Conservation (phyloP, 768 basidiomycete genomes). For the Kondoa malvinella region DNA sequence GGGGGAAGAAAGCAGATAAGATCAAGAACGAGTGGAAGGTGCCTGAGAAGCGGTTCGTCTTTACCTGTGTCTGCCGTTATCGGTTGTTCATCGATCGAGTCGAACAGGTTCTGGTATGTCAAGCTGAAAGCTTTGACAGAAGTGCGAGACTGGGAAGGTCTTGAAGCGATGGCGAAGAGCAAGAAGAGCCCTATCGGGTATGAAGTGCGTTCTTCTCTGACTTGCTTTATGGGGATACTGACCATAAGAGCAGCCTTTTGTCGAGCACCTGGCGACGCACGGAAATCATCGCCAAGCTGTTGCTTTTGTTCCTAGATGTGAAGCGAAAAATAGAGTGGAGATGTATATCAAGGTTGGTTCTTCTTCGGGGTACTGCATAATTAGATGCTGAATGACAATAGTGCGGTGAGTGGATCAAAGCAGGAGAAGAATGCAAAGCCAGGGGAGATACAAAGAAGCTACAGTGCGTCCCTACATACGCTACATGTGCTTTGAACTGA, state of each 20-base stretch:
- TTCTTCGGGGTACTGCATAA: no score
- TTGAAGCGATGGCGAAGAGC: conserved; percentile 70
- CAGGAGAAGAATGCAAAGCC: conserved; percentile 49
- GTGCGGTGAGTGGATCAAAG: conserved; percentile 37
- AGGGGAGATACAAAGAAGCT: conserved; percentile 65
- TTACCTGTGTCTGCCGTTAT: neutral
- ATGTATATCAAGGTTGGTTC: conserved; percentile 76
- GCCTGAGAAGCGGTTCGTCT: conserved; percentile 67
- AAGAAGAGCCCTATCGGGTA: conserved; percentile 90
- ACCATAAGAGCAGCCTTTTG: conserved; percentile 40
- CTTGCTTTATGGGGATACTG: neutral
- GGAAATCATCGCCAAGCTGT: conserved; percentile 62
- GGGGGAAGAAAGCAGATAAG: conserved; percentile 77
- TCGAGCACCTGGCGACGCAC: conserved; percentile 55
- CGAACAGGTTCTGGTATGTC: conserved; percentile 71
- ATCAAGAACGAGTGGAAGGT: conserved; percentile 80
- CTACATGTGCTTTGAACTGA: conserved; percentile 1
- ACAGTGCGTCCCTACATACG: conserved; percentile 44
- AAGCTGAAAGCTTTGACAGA: conserved; percentile 68
- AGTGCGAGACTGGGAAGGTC: conserved; percentile 64
- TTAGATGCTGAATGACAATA: no score
- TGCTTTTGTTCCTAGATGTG: conserved; percentile 64
- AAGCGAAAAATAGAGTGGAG: conserved; percentile 62
- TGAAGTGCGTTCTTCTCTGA: conserved; percentile 36
- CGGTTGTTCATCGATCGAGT: neutral